Percentiles rank a stretch among this genome's conserved stretches.
Conservation (phyloP, 2,329 filamentous ascomycete genomes). For the Talaromyces sp. region DNA sequence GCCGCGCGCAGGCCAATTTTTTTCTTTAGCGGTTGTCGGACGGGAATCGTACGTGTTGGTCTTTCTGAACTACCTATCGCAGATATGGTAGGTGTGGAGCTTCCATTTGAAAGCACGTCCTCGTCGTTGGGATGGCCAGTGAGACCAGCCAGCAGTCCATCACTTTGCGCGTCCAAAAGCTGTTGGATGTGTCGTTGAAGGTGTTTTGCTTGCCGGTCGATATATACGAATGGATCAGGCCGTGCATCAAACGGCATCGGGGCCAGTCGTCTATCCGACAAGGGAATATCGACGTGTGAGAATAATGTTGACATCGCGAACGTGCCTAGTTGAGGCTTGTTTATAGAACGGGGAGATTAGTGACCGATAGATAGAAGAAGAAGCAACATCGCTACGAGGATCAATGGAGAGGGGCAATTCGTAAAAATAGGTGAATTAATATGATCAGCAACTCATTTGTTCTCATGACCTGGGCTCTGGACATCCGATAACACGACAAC, state of each 20-base stretch:
- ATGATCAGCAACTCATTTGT: neutral
- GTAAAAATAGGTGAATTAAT: neutral
- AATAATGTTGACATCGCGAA: conserved; percentile 28
- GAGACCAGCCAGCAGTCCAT: conserved; percentile 50
- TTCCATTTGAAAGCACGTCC: conserved; percentile 44
- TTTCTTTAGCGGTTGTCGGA: conserved; percentile 36
- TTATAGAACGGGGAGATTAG: conserved; percentile 1
- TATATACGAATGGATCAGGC: conserved; percentile 43
- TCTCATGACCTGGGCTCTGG: conserved; percentile 5
- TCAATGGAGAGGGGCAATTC: neutral
- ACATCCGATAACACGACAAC: neutral
- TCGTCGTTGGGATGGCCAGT: conserved; percentile 32
- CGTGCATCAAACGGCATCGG: conserved; percentile 28
- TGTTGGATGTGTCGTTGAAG: conserved; percentile 56
- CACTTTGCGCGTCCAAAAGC: conserved; percentile 58
- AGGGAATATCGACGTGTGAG: conserved; percentile 13
- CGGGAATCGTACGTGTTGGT: conserved; percentile 29
- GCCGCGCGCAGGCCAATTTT: conserved; percentile 52
- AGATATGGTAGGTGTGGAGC: conserved; percentile 30
- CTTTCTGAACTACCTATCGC: conserved; percentile 25
- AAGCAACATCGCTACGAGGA: neutral
- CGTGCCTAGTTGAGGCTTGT: neutral
- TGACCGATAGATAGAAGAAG: neutral
- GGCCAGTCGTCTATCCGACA: conserved; percentile 19
- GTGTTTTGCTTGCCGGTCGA: conserved; percentile 50